These are phyloP conservation scores for Penicillium sp. DNA, from an alignment of 2,329 filamentous ascomycete genomes.

Conservation along the genomic window DNA sequence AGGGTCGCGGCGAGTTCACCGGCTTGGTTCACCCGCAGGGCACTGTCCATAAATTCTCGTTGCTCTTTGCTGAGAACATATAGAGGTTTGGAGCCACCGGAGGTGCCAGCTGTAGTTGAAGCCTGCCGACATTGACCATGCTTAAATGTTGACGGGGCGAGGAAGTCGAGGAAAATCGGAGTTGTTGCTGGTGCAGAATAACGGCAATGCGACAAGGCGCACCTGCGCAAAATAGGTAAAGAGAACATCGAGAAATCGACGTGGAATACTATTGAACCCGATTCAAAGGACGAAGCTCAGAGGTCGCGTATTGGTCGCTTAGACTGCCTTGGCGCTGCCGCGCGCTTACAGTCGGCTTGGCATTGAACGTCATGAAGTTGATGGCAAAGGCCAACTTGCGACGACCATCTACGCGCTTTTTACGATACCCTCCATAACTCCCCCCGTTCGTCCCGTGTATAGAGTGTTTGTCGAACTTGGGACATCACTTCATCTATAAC, in stretches of 20 bases:
- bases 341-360: conserved; percentile 35
- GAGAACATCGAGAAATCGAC: conserved; percentile 21
- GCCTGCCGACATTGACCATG: conserved; percentile 27
- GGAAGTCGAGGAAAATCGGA: conserved; percentile 38
- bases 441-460: conserved; percentile 11
- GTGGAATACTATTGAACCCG: not conserved
- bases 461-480: not conserved
- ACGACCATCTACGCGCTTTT: conserved; percentile 16
- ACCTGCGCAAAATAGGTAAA: conserved; percentile 23
- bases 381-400: conserved; percentile 25
- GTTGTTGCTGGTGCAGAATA: conserved; percentile 12
- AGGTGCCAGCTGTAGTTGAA: conserved; percentile 27
- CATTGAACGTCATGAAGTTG: conserved; percentile 32
- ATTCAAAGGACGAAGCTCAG: conserved; percentile 1
- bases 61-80: conserved; percentile 68
- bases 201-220: conserved; percentile 14
- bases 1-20: conserved; percentile 94
- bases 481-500: not conserved
- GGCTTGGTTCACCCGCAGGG: conserved; percentile 92
- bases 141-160: conserved; percentile 31
- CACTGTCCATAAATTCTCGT: conserved; percentile 70
- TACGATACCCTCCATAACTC: conserved; percentile 16
- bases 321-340: conserved; percentile 24
- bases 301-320: not conserved
- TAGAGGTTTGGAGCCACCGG: conserved; percentile 30